Percentiles rank a stretch among this genome's conserved stretches.
Evolutionary conservation across 2,329 filamentous ascomycete species (phyloP).

Genomic region (Fulvia fulva): DNA sequence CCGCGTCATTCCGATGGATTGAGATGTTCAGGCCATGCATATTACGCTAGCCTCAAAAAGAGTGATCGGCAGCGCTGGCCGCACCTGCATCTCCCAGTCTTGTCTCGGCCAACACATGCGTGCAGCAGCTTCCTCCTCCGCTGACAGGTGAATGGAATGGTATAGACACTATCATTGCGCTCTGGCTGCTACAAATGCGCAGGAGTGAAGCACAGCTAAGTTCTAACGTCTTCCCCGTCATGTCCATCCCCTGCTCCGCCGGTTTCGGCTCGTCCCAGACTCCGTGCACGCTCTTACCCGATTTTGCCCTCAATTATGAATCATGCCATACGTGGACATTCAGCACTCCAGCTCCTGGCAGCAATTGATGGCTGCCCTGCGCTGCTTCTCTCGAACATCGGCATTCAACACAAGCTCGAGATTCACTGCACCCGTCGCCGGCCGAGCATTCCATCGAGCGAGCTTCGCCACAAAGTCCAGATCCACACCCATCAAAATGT

Average conservation of each 20-base stretch:
- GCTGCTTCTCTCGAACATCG: background rate
- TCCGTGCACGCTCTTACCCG: background rate
- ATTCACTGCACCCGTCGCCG: background rate
- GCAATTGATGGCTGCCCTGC: background rate
- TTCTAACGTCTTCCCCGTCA: background rate
- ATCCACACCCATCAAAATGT: conserved; percentile 12
- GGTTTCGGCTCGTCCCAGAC: background rate
- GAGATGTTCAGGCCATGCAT: background rate
- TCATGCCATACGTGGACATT: background rate
- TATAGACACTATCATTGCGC: background rate
- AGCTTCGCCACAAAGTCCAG: conserved; percentile 7
- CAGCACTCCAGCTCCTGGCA: background rate
- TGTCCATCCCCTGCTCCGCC: background rate
- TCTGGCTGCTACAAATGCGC: background rate
- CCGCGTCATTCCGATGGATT: background rate
- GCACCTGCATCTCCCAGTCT: too few species aligned
- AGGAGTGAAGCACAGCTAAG: background rate
- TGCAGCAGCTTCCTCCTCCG: too few species aligned
- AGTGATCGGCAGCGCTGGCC: too few species aligned
- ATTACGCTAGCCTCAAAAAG: background rate
- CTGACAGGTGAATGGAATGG: too few species aligned
- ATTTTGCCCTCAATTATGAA: background rate
- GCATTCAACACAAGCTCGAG: background rate
- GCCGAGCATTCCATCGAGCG: background rate
- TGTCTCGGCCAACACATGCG: too few species aligned